A percentile compares a stretch with the other conserved stretches of the same genome.
phyloP scores from a whole-genome alignment of 2,329 filamentous ascomycete genomes.

The Aspergillus vadensis region DNA sequence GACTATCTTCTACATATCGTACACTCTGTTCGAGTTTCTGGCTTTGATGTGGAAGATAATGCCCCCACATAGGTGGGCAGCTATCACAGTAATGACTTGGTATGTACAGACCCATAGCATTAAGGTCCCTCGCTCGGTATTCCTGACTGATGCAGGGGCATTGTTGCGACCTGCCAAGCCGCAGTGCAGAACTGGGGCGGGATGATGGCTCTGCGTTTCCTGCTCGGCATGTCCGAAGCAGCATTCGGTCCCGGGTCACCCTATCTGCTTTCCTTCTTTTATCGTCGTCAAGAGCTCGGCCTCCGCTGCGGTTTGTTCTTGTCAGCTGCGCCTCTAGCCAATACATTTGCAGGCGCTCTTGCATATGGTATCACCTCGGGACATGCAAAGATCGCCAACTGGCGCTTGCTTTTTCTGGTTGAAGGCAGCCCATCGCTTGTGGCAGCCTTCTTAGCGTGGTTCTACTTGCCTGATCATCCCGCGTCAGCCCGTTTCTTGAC shows the following conservation, averaged over 20 bases:
- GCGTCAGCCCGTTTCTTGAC: slow-evolving; percentile 57
- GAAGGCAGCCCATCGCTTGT: slow-evolving; percentile 64
- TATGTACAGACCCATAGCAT: slow-evolving; percentile 26
- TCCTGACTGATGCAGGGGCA: slow-evolving; percentile 39
- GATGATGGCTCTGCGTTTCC: slow-evolving; percentile 53
- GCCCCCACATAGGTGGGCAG: slow-evolving; percentile 46
- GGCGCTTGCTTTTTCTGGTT: slow-evolving; percentile 67
- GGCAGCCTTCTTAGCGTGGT: slow-evolving; percentile 58
- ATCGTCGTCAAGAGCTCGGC: slow-evolving; percentile 59
- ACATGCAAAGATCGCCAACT: slow-evolving; percentile 58
- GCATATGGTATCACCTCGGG: slow-evolving; percentile 67
- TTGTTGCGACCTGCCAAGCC: slow-evolving; percentile 52
- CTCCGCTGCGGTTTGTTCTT: slow-evolving; percentile 59
- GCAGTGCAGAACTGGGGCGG: slow-evolving; percentile 48
- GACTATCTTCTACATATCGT: slow-evolving; percentile 57
- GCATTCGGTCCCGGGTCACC: slow-evolving; percentile 51
- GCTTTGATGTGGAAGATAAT: slow-evolving; percentile 50
- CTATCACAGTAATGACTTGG: slow-evolving; percentile 46
- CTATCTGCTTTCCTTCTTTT: slow-evolving; percentile 60
- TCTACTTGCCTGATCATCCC: slow-evolving; percentile 57
- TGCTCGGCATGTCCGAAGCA: slow-evolving; percentile 52
- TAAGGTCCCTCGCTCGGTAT: slow-evolving; percentile 5
- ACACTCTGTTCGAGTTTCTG: slow-evolving; percentile 46
- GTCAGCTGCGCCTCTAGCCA: slow-evolving; percentile 67
- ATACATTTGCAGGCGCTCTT: slow-evolving; percentile 72